phyloP scores from a whole-genome alignment of 2,329 filamentous ascomycete genomes.

The Neopestalotiopsis sp. region DNA sequence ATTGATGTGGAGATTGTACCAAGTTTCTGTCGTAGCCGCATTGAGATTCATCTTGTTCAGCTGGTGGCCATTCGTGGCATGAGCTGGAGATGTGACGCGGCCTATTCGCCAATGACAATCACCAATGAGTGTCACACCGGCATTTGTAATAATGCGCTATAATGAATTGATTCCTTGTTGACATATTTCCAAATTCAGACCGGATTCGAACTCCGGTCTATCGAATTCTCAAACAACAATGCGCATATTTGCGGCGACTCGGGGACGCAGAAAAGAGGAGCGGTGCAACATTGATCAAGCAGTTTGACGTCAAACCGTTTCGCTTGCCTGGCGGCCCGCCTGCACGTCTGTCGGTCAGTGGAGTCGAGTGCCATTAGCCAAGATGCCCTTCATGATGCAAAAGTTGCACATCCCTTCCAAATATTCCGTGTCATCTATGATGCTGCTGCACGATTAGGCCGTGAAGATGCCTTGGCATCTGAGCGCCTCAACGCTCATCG shows the following conservation, averaged over 20 bases:
- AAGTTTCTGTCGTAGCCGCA: not conserved
- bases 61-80: not conserved
- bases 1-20: slow-evolving; percentile 6
- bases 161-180: not conserved
- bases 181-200: not conserved
- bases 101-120: not conserved
- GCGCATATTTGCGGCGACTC: not conserved
- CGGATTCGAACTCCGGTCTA: not conserved
- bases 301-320: not conserved
- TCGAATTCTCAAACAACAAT: not conserved
- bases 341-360: not conserved
- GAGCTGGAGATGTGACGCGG: not conserved
- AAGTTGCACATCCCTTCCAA: not conserved
- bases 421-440: no score
- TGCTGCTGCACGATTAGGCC: not conserved
- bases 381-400: not conserved
- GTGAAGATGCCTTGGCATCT: not conserved
- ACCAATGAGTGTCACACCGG: not conserved
- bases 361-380: not conserved
- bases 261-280: not conserved
- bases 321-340: not conserved
- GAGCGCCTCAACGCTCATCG: not conserved
- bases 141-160: not conserved
- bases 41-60: not conserved
- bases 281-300: not conserved